A percentile compares a stretch with the other conserved stretches of the same genome.
Conservation (phyloP, 345 rosid genomes). For the Euphorbia tirucalli region DNA sequence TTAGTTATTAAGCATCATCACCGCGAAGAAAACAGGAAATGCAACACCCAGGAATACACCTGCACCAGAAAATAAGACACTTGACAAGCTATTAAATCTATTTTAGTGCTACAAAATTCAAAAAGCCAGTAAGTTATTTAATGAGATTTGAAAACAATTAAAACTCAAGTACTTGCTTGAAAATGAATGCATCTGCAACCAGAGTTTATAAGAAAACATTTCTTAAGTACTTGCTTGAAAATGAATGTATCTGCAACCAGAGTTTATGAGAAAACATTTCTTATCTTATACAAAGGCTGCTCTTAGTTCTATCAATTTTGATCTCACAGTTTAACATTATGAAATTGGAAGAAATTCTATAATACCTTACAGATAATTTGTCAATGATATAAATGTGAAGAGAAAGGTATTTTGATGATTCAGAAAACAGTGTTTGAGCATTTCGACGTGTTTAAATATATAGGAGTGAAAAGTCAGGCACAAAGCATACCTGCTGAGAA, state of each 20-base stretch:
- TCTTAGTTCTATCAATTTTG: background rate
- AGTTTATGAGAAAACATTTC: background rate
- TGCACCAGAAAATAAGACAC: background rate
- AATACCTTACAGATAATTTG: too few species aligned
- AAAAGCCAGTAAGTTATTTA: background rate
- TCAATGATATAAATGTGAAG: background rate
- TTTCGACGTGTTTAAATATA: background rate
- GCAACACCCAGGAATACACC: background rate
- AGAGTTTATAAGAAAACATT: too few species aligned
- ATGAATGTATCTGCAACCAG: background rate
- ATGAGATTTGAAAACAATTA: background rate
- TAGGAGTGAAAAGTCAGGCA: conserved; percentile 1
- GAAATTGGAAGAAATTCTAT: conserved; percentile 6
- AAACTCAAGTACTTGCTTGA: background rate
- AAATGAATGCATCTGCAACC: background rate
- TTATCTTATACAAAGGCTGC: background rate
- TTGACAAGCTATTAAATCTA: background rate
- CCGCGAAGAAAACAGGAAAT: background rate
- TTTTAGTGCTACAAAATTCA: background rate
- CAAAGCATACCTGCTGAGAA: conserved; percentile 77
- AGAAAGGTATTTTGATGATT: background rate
- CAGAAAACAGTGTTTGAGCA: background rate
- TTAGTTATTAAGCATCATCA: background rate
- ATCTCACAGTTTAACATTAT: background rate
- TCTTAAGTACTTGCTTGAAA: background rate